Percentiles rank a stretch among this genome's conserved stretches.
phyloP scores from a whole-genome alignment of 1,139 yeast genomes.

The Zygoascus meyerae region DNA sequence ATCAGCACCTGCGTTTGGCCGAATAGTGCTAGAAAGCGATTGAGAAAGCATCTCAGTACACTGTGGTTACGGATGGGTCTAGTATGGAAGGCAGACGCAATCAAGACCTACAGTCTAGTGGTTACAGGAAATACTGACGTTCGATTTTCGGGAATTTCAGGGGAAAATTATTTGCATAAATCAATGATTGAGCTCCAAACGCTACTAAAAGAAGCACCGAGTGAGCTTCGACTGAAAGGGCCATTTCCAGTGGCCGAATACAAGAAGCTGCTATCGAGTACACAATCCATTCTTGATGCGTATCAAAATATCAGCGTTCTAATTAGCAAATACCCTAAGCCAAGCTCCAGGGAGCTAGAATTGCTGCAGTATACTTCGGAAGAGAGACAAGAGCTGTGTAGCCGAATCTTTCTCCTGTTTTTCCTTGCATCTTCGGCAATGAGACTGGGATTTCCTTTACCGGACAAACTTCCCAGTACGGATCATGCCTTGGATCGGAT shows the following conservation, averaged over 20 bases:
- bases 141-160: slow-evolving; percentile 26
- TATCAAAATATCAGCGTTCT: slow-evolving; percentile 66
- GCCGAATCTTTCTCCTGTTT: slow-evolving; percentile 64
- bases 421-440: slow-evolving; percentile 76
- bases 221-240: slow-evolving; percentile 71
- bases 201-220: slow-evolving; percentile 64
- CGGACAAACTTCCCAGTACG: slow-evolving; percentile 70
- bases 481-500: slow-evolving; percentile 70
- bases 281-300: slow-evolving; percentile 66
- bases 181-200: slow-evolving; percentile 59
- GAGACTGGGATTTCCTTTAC: slow-evolving; percentile 69
- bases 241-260: slow-evolving; percentile 56
- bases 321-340: slow-evolving; percentile 54
- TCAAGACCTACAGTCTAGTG: slow-evolving; percentile 23
- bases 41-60: slow-evolving; percentile 58
- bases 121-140: slow-evolving; percentile 21
- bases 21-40: slow-evolving; percentile 64
- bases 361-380: slow-evolving; percentile 50
- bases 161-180: slow-evolving; percentile 38
- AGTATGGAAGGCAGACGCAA: slow-evolving; percentile 68
- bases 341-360: slow-evolving; percentile 49
- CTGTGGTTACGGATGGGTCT: slow-evolving; percentile 78
- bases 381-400: slow-evolving; percentile 66
- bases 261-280: slow-evolving; percentile 45
- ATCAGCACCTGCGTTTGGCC: slow-evolving; percentile 61